phyloP scores from a whole-genome alignment of 2,329 filamentous ascomycete species.

The Mycosphaerelloides madeirae region DNA sequence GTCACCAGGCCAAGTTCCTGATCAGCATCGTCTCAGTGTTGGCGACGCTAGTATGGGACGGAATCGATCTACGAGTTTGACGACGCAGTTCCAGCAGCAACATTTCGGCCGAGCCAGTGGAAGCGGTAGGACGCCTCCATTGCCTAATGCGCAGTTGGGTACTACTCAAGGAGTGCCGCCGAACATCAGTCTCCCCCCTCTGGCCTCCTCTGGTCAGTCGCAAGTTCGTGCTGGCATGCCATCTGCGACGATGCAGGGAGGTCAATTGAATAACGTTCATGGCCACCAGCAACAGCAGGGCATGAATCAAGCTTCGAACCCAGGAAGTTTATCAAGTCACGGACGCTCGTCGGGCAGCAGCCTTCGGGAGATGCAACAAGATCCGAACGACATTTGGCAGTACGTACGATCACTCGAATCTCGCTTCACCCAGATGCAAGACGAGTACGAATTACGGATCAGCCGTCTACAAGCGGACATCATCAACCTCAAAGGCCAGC shows the following conservation, averaged over 20 bases:
- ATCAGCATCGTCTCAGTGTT: conserved; percentile 51
- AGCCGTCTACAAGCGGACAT: conserved; percentile 43
- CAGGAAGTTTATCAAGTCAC: conserved; percentile 50
- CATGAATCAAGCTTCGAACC: conserved; percentile 39
- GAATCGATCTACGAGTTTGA: conserved; percentile 62
- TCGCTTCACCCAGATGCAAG: conserved; percentile 42
- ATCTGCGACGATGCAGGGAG: conserved; percentile 16
- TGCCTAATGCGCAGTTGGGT: conserved; percentile 39
- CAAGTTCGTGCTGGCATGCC: conserved; percentile 19
- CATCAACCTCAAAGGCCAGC: conserved; percentile 28
- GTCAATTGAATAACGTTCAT: conserved; percentile 35
- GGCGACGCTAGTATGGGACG: conserved; percentile 40
- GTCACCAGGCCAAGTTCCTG: conserved; percentile 56
- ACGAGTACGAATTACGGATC: conserved; percentile 46
- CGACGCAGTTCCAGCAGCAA: conserved; percentile 61
- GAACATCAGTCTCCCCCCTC: conserved; percentile 37
- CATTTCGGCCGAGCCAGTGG: conserved; percentile 57
- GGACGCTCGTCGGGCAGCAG: conserved; percentile 54
- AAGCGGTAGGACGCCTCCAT: conserved; percentile 51
- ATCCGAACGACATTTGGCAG: conserved; percentile 56
- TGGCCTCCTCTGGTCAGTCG: conserved; percentile 26
- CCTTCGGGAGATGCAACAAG: conserved; percentile 64
- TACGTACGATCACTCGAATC: conserved; percentile 68
- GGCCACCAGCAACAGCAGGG: conserved; percentile 27
- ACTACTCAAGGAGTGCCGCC: conserved; percentile 23